Evolutionary conservation across 805 yeast species (phyloP), one percentile per base, ranked within the genome.

Genomic region (Zygotorulaspora florentina): DNA sequence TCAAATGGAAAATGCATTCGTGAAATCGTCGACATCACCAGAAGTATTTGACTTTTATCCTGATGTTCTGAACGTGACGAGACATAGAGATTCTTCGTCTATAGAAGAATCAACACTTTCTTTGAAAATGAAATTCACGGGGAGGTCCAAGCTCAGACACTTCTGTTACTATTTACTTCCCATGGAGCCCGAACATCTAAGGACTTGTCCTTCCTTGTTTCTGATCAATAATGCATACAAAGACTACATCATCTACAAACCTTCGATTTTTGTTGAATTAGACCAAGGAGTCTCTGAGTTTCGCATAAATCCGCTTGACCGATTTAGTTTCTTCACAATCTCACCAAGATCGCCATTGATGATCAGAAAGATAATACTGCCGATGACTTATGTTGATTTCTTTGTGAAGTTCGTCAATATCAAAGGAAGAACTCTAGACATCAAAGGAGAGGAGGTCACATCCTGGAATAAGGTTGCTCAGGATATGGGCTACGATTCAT

Each of bases 271-370:
- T 37, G 33, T 54, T 17, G 37, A 42, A 15, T 43, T 58, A 30
- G 56, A 55, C 27, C 50, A 52, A 39, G 46, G 45, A n/a, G 51
- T 59, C 9, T 46, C 53, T 17, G 42, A 40, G 30, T 59, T 61
- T 35, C 57, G 56, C 7, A 53, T 61, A 11, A 61, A 61, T 35
- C 65, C 65, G 2, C 40, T 56, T 34, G 62, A 63, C 46, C 51
- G 50, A 29, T 48, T 57, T 20, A 61, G 66, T 44, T 57, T 87
- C 65, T 85, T 91, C 50, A 87, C 87, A 29, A 81, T 71, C 49
- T 85, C 75, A 66, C 89, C 96, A 56, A 85, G 95, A 1, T 93
- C 88, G 2, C 96, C 96, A 51, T 86, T 82, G 8, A 86, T 87
- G 46, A 89, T 85, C 49, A 96, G 77, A 71, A 91, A 89, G 40